phyloP scores from a whole-genome alignment of 352 stramenopile species.

The Globisporangium paddicum region DNA sequence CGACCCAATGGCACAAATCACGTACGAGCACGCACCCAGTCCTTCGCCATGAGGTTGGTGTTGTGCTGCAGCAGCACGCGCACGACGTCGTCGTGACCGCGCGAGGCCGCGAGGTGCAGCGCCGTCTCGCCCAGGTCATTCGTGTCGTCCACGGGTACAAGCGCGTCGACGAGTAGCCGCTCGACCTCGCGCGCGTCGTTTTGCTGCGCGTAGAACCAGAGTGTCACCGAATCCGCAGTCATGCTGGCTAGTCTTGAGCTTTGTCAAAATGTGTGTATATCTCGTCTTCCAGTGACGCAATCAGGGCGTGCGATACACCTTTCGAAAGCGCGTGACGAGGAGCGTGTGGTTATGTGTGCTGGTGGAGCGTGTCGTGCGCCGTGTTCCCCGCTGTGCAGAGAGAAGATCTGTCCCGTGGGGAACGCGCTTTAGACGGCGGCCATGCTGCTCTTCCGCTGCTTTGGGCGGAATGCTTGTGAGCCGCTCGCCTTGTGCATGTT shows the following conservation, averaged over 20 bases:
- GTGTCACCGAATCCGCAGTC: constrained; percentile 3
- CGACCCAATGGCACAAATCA: background rate
- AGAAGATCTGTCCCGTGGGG: constrained; percentile 5
- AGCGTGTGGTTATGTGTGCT: background rate
- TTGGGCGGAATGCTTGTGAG: constrained; percentile 3
- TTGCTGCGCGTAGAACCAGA: background rate
- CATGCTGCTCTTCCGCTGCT: background rate
- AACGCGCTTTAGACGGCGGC: constrained; percentile 1
- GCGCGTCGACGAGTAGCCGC: constrained; percentile 20
- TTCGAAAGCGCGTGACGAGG: background rate
- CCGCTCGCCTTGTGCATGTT: background rate
- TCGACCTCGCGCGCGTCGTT: constrained; percentile 3
- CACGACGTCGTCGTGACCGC: constrained; percentile 48
- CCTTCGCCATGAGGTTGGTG: constrained; percentile 40
- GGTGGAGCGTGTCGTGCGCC: background rate
- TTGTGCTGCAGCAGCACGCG: constrained; percentile 51
- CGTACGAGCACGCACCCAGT: constrained; percentile 43
- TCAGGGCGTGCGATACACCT: background rate
- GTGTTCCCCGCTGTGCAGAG: constrained; percentile 5
- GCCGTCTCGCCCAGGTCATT: constrained; percentile 73
- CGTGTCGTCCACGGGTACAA: constrained; percentile 44
- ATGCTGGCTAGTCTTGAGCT: background rate
- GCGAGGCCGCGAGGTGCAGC: constrained; percentile 60
- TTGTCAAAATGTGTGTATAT: constrained; percentile 1
- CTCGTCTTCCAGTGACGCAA: constrained; percentile 3